Base-by-base conservation (phyloP, 169 alveolate species). In the Babesia bigemina region DNA sequence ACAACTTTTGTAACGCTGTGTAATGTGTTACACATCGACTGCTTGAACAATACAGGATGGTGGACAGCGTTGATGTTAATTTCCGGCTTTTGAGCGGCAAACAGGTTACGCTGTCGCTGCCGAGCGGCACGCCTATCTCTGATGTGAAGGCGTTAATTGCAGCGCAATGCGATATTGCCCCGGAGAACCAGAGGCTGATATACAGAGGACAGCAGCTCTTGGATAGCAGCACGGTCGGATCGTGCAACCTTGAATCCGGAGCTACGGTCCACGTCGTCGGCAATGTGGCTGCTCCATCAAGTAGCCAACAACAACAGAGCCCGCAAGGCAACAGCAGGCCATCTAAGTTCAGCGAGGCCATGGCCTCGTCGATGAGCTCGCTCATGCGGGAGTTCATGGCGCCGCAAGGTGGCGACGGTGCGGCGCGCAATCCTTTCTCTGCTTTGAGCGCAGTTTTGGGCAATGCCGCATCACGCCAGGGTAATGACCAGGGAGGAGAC, bases 151-250 rank as follows among this genome's bases (percentile, higher is more conserved):
- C 26, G 14, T 44, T 73, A 8, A 56, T 82, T 21, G 79, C 71
- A 52, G 53, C 45, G n/a, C 65, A 72, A 6, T 73, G 70, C 48
- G 85, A 58, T 26, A 28, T 72, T 14, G 39, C 79, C 28, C 69
- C 89, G 16, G 66, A 19, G 17, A 55, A 44, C 55, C 85, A 62
- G 52, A 71, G 85, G 22, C 73, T 82, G 13, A 82, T 82, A 14
- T 73, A 49, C 75, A 71, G 56, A 63, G 89, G 89, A 6, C 89
- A 82, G 17, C 69, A 42, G 36, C 70, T 82, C 53, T 45, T 3
- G 59, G 85, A 82, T 57, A 79, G 63, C 26, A 22, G 59, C 26
- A 79, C 87, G n/a, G 52, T 79, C 17, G 75, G 69, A 14, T 42
- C 53, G 0, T 79, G 70, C 53, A 4, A 26, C 29, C 69, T 79